These are phyloP conservation scores for Hericium alpestre DNA, from an alignment of 768 basidiomycete species.

Conservation along the genomic window DNA sequence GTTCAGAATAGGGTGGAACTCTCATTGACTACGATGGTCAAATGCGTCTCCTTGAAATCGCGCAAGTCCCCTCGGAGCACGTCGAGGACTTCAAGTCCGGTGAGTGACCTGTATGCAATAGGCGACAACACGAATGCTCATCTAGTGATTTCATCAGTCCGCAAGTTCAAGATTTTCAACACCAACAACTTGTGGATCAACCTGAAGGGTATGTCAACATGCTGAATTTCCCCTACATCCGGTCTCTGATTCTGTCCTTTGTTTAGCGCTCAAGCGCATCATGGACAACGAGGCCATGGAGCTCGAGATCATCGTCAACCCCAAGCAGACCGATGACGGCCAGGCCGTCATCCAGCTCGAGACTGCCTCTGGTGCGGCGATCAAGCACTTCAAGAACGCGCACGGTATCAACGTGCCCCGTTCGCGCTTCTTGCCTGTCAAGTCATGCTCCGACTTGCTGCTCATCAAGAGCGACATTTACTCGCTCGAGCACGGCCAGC, in stretches of 20 bases:
- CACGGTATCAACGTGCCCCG: constrained; percentile 94
- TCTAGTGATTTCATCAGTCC: constrained; percentile 29
- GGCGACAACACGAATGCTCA: too few relatives aligned
- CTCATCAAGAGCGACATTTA: constrained; percentile 91
- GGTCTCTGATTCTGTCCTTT: not conserved
- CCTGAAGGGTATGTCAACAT: constrained; percentile 43
- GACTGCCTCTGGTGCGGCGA: constrained; percentile 78
- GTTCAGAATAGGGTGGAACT: constrained; percentile 54
- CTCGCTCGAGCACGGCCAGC: constrained; percentile 77
- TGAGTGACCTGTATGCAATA: constrained; percentile 16
- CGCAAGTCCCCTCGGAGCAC: constrained; percentile 89
- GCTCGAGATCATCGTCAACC: constrained; percentile 92
- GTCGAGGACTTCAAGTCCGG: constrained; percentile 89
- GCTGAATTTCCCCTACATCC: not conserved
- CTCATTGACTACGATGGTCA: constrained; percentile 86
- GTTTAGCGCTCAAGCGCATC: constrained; percentile 73
- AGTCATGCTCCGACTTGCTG: constrained; percentile 79
- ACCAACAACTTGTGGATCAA: constrained; percentile 79
- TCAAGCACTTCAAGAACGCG: constrained; percentile 88
- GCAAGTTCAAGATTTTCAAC: constrained; percentile 93
- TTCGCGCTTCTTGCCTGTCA: constrained; percentile 85
- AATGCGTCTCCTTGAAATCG: constrained; percentile 84
- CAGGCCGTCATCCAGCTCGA: constrained; percentile 60
- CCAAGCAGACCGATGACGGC: constrained; percentile 79
- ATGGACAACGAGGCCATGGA: constrained; percentile 83